Evolutionary conservation across 129 eudicot genomes (phyloP).

Genomic region (Centrapalus pauciflorus): DNA sequence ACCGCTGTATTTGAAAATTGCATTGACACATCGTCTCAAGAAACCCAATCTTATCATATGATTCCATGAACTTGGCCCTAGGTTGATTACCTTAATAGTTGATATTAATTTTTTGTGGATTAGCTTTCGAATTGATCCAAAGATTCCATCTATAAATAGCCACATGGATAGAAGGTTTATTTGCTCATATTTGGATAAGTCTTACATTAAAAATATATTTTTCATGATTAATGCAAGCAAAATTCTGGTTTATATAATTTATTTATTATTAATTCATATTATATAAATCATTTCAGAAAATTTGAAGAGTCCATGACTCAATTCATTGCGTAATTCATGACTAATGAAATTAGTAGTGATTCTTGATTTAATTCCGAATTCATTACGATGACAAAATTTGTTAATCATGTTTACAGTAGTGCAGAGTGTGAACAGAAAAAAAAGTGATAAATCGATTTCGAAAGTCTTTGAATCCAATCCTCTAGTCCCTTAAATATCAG

Average conservation of each 20-base stretch:
- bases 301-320: neutral
- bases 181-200: neutral
- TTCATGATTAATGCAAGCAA: conserved; percentile 3
- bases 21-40: neutral
- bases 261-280: neutral
- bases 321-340: neutral
- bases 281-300: neutral
- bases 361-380: neutral
- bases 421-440: too few species aligned
- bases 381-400: too few species aligned
- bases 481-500: neutral
- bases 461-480: too few species aligned
- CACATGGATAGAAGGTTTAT: neutral
- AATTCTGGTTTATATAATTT: neutral
- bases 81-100: neutral
- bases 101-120: neutral
- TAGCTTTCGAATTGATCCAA: neutral
- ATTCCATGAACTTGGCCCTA: neutral
- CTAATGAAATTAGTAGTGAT: neutral
- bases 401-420: too few species aligned
- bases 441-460: too few species aligned
- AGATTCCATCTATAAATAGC: neutral
- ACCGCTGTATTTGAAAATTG: neutral
- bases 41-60: neutral
- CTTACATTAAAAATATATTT: neutral